These are phyloP conservation scores for Neurospora cerealis DNA, from an alignment of 495 filamentous ascomycete genomes.

Conservation along the genomic window DNA sequence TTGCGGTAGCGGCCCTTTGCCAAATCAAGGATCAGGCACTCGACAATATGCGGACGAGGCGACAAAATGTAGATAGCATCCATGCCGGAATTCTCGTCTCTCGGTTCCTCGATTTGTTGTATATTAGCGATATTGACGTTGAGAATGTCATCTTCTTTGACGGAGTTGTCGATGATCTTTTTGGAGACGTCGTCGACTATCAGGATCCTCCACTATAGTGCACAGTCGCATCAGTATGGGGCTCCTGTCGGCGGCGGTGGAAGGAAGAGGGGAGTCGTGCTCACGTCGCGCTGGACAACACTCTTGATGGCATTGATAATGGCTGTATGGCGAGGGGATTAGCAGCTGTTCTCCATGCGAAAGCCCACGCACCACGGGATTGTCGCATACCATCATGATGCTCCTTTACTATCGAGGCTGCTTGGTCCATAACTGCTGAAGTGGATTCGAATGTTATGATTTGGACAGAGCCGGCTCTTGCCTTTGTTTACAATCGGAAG, in stretches of 20 bases:
- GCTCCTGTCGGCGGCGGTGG: neutral
- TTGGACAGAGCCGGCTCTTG: constrained; percentile 9
- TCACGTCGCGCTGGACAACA: constrained; percentile 45
- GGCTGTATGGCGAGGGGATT: constrained; percentile 1
- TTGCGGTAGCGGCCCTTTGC: constrained; percentile 68
- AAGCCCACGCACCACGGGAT: neutral
- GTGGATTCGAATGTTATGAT: neutral
- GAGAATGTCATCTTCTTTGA: constrained; percentile 91
- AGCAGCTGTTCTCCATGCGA: neutral
- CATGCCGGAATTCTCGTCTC: constrained; percentile 72
- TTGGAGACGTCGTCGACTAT: constrained; percentile 73
- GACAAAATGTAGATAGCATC: constrained; percentile 90
- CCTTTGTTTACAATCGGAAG: neutral
- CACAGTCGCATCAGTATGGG: constrained; percentile 5
- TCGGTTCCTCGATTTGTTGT: constrained; percentile 78
- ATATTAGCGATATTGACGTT: constrained; percentile 92
- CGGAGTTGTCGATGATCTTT: constrained; percentile 74
- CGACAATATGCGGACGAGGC: constrained; percentile 74
- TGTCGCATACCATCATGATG: constrained; percentile 22
- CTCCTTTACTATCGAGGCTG: constrained; percentile 26
- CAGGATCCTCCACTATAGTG: constrained; percentile 81
- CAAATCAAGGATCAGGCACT: constrained; percentile 88
- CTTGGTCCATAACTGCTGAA: constrained; percentile 18
- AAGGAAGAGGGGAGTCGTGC: constrained; percentile 13
- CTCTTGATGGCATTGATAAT: constrained; percentile 44